Base-by-base conservation (phyloP, 768 basidiomycete genomes). In the Boletus bicolor region DNA sequence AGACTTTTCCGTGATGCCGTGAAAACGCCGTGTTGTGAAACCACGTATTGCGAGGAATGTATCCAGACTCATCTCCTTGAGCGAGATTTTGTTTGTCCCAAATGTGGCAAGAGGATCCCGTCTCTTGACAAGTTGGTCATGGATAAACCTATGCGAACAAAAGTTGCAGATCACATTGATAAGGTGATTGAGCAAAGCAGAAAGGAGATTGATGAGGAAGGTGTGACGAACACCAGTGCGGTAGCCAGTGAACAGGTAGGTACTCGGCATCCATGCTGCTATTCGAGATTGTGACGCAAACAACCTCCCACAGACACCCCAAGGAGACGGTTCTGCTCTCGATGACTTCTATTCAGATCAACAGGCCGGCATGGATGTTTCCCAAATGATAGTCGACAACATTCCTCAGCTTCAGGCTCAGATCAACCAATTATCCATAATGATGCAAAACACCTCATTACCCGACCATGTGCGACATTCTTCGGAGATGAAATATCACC, bases 21-120 rank as follows among this genome's bases (percentile, higher is more conserved):
- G 68, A 89, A 91, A 74, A 95, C 93, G 3, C 96, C 97, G 2
- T 98, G 96, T 74, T 98, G 96, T 77, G 84, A 82, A 62, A 91
- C 87, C 41, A 67, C 82, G 12, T 99, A 91, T 73, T 98, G 96
- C 79, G 95, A 98, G 74, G 96, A 98, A 72, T 98, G 96, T 75
- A 91, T 99, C 59, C 91, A 95, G 71, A 93, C 91, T 42, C 82
- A 95, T 73, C 79, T 99, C 49, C 82, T 96, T 60, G 96, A 98
- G 71, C 85, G 91, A 73, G 94, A 97, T 76, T 98, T 98, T 72
- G 76, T 88, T 54, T 98, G 96, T 73, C 95, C 93, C 8, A 85
- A 86, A 62, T 98, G 97, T 72, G 80, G 84, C 59, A 87, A 87
- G 73, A 93, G 89, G 75, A 84, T 98, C 57, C 80, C 87, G 4